Evolutionary conservation across 805 yeast genomes (phyloP), one percentile per base, ranked within the genome.

Genomic region (Saccharomycopsis microspora): DNA sequence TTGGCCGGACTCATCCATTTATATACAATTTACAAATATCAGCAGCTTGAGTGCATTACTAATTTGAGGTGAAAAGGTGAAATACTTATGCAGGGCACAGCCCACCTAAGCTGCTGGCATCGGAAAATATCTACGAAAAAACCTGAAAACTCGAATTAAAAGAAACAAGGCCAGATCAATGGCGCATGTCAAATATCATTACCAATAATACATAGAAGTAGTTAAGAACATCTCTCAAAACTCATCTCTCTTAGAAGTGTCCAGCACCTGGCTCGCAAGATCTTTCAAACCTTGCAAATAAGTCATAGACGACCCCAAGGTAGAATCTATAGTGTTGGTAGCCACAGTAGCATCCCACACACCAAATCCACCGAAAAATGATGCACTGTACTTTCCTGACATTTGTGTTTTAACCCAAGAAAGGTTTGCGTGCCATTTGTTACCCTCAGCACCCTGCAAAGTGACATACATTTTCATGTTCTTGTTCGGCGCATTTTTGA

Each of bases 311-410:
- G 32, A 11, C 10, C 52, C 52, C 9, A 48, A 41, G 9, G 43
- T 39, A 8, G 10, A 3, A 27, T 48, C 51, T 4, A 32, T 41
- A 9, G 43, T 30, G n/a, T 32, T 39, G n/a, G 40, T 31, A 5
- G 47, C 51, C 7, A 10, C 43, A 4, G 45, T 48, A 32, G 45
- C 52, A 37, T 48, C 52, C 52, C 52, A 48, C 29, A 48, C 36
- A 9, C 40, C 51, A 27, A 44, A 41, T 1, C 52, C 52, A 7
- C 39, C 46, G 28, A 48, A 35, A 29, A 10, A 42, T 6, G 48
- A 34, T 5, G 30, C 42, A 35, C 42, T 10, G 28, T 44, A 42
- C 19, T 45, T 45, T 37, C 32, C 41, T 5, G 32, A 30, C 28
- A 48, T 39, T 31, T 46, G 36, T 8, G 36, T 30, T 9, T 33